phyloP scores from a whole-genome alignment of 2,329 filamentous ascomycete species.

The Waltergamsia citrina region DNA sequence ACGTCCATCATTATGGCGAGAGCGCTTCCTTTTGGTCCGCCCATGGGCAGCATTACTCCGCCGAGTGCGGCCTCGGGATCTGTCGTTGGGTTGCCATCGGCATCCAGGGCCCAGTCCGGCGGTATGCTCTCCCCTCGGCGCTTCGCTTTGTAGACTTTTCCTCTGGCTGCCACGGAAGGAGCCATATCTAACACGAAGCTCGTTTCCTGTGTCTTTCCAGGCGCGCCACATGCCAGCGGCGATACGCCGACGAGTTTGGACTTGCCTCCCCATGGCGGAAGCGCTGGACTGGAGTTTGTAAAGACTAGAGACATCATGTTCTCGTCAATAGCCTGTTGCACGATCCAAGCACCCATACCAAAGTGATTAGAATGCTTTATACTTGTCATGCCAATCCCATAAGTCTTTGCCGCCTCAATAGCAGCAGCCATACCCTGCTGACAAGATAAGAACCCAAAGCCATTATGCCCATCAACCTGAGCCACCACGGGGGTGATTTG shows the following conservation, averaged over 20 bases:
- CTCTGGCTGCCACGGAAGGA: constrained; percentile 58
- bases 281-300: constrained; percentile 62
- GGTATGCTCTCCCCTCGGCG: constrained; percentile 62
- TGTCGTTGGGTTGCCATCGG: constrained; percentile 57
- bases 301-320: constrained; percentile 63
- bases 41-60: constrained; percentile 80
- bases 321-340: constrained; percentile 66
- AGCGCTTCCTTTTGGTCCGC: constrained; percentile 72
- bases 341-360: constrained; percentile 75
- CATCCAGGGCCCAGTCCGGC: constrained; percentile 65
- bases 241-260: constrained; percentile 64
- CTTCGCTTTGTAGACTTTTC: constrained; percentile 64
- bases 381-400: constrained; percentile 67
- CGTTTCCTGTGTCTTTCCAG: constrained; percentile 41
- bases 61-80: constrained; percentile 62
- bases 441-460: constrained; percentile 67
- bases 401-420: constrained; percentile 52
- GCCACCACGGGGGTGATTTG: constrained; percentile 63
- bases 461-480: constrained; percentile 58
- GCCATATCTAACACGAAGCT: constrained; percentile 69
- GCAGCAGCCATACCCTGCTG: constrained; percentile 56
- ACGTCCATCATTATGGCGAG: constrained; percentile 83
- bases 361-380: constrained; percentile 75
- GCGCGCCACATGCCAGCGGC: constrained; percentile 68
- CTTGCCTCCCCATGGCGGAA: constrained; percentile 62